A percentile compares a stretch with the other conserved stretches of the same genome.
These are phyloP conservation scores for Candida lessepsii DNA, from an alignment of 805 yeast species.

Conservation along the genomic window DNA sequence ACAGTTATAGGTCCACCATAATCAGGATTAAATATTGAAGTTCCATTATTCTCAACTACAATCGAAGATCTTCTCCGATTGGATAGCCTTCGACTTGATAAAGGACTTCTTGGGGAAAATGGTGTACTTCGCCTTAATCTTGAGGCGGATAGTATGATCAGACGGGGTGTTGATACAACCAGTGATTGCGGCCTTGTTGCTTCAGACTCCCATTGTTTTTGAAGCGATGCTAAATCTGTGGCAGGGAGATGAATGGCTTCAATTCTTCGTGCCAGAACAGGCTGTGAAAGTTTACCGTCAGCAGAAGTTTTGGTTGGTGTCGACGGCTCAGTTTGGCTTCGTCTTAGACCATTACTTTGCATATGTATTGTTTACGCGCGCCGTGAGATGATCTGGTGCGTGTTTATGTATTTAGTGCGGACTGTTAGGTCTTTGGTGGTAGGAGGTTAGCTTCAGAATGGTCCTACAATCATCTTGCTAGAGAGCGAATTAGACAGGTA, in stretches of 20 bases:
- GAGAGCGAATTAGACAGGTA: no score
- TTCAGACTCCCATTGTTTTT: conserved; percentile 7
- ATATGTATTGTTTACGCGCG: neutral
- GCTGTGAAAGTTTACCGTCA: conserved; percentile 1
- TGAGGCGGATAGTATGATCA: conserved; percentile 6
- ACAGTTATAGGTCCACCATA: conserved; percentile 38
- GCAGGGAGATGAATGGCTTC: conserved; percentile 9
- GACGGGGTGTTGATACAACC: conserved; percentile 7
- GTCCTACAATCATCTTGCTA: no score
- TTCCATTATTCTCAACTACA: conserved; percentile 22
- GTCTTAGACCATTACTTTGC: conserved; percentile 1
- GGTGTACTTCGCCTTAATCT: neutral
- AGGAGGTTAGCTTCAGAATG: no score
- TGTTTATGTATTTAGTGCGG: no score
- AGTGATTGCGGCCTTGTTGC: neutral
- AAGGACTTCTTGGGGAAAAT: conserved; percentile 2
- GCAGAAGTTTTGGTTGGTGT: conserved; percentile 16
- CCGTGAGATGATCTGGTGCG: no score
- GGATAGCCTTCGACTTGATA: conserved; percentile 22
- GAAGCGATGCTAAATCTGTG: conserved; percentile 9
- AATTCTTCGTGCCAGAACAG: neutral
- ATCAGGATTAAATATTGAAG: conserved; percentile 24
- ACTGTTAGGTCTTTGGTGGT: no score
- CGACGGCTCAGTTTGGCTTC: conserved; percentile 19
- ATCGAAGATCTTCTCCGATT: conserved; percentile 29